These are phyloP conservation scores for Phanerochaete carnosa DNA, from an alignment of 768 basidiomycete species.

Conservation along the genomic window DNA sequence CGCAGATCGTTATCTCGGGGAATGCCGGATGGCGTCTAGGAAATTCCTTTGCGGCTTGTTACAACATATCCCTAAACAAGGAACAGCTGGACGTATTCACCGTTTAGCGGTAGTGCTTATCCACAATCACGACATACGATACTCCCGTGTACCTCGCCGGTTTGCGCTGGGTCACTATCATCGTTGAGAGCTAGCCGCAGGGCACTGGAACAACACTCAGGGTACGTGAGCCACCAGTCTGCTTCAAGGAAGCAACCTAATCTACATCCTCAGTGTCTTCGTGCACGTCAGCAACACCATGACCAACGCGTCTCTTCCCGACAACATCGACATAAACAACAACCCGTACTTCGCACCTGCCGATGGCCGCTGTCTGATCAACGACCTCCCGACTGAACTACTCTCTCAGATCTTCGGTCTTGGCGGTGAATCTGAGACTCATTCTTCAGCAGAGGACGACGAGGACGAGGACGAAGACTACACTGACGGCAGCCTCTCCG, in stretches of 20 bases:
- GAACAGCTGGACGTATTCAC: no score
- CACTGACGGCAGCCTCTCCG: neutral
- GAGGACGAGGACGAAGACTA: constrained; percentile 2
- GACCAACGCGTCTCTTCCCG: neutral
- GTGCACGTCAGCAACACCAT: neutral
- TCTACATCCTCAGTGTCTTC: no score
- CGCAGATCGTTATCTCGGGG: constrained; percentile 4
- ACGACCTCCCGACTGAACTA: constrained; percentile 56
- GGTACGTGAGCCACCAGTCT: no score
- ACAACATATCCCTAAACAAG: neutral
- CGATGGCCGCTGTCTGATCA: constrained; percentile 29
- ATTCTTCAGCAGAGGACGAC: neutral
- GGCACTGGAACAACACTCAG: no score
- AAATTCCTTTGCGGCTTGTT: neutral
- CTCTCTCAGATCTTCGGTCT: constrained; percentile 42
- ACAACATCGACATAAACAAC: neutral
- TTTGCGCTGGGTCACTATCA: no score
- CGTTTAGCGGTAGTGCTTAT: no score
- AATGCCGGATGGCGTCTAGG: neutral
- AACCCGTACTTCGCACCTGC: constrained; percentile 12
- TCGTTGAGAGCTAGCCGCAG: no score
- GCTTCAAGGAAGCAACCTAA: no score
- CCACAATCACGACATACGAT: no score
- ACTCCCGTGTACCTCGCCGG: no score
- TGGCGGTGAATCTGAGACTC: neutral